These are phyloP conservation scores for Beta lomatogona DNA, from an alignment of 179 eudicot genomes.

Conservation along the genomic window DNA sequence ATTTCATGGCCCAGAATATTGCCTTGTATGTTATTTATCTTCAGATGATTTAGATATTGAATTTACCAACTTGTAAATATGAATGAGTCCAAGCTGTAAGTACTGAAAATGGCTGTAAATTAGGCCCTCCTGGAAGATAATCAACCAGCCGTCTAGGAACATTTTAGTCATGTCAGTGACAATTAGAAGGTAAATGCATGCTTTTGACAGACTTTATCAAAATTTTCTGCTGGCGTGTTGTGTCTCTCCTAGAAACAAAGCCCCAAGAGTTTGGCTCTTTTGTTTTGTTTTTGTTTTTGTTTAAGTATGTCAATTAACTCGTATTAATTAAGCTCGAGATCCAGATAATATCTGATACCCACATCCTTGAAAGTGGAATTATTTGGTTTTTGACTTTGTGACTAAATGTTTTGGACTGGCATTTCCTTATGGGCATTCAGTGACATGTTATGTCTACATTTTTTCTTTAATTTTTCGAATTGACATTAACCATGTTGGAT, in stretches of 20 bases:
- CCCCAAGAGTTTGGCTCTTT: too few species aligned
- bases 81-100: neutral
- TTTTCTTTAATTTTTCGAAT: neutral
- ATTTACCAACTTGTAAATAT: neutral
- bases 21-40: constrained; percentile 45
- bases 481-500: neutral
- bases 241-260: too few species aligned
- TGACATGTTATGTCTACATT: neutral
- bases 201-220: too few species aligned
- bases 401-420: neutral
- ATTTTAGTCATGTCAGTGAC: neutral
- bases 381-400: neutral
- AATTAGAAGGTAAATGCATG: too few species aligned
- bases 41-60: neutral
- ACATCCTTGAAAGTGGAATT: too few species aligned
- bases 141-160: neutral
- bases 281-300: too few species aligned
- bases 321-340: too few species aligned
- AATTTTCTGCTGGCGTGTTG: too few species aligned
- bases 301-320: too few species aligned
- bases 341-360: too few species aligned
- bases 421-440: neutral
- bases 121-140: neutral
- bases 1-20: constrained; percentile 67
- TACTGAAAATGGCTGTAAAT: neutral